Base-by-base conservation (phyloP, 2,329 filamentous ascomycete species). In the Fusarium bactridioides region DNA sequence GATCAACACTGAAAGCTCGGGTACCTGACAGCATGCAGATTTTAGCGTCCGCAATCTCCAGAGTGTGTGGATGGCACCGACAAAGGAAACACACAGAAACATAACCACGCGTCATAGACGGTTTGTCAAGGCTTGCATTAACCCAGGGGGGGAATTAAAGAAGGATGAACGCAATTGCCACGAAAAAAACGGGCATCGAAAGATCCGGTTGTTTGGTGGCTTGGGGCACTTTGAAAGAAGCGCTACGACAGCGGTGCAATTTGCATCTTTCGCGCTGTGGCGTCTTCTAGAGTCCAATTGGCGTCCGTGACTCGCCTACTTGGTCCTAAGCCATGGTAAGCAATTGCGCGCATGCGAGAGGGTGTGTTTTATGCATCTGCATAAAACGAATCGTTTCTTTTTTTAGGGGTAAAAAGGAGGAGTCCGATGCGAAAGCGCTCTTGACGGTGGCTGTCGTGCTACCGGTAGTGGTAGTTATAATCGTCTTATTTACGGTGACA, bases 11-110 rank as follows among this genome's bases (percentile, higher is more conserved):
- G 25, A 21, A 27, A 37, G 16, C 56, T 70, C 69, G 65, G 61
- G 70, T 72, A 73, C 70, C 70, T 72, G 69, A 68, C 43, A 67
- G 69, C 57, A 41, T 71, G 67, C 69, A 71, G 48, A 27, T 53
- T 18, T 55, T 64, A 71, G 70, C 61, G 65, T 59, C 33, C 18
- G 16, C 29, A 40, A 29, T 71, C 33, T 60, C 31, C 31, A 27
- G 31, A 27, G 29, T 13, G 38, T 37, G 50, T 48, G 43, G 43
- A 19, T 29, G 35, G 1, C n/a, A 37, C 48, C 19, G 18, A 37
- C 31, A 59, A 55, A 58, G 56, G 38, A 59, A 57, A 66, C 45
- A n/a, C 31, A 44, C 47, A 13, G 45, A 40, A 37, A 21, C 47
- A n/a, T 37, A 50, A 61, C 61, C 61, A 45, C 61, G 65, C 65